phyloP scores from a whole-genome alignment of 2,329 filamentous ascomycete genomes.

The Paraphaeosphaeria sporulosa region DNA sequence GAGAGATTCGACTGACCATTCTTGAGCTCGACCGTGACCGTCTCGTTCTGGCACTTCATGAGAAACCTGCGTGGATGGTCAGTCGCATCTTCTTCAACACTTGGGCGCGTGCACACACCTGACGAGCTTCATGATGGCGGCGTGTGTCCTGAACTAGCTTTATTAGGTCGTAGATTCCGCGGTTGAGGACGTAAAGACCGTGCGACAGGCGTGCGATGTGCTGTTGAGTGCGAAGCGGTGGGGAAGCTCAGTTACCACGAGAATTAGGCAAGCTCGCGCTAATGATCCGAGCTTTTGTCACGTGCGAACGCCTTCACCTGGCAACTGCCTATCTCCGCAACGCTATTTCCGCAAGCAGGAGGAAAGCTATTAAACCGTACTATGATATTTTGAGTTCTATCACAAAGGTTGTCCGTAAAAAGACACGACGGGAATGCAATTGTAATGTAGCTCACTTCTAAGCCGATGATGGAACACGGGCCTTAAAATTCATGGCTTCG shows the following conservation, averaged over 20 bases:
- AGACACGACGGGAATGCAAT: no score
- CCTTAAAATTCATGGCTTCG: no score
- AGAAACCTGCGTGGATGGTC: constrained; percentile 72
- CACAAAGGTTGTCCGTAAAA: no score
- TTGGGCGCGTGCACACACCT: constrained; percentile 29
- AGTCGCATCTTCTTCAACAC: constrained; percentile 27
- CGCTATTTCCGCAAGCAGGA: no score
- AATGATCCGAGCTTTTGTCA: constrained; percentile 17
- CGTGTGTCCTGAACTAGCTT: background rate
- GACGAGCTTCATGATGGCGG: constrained; percentile 46
- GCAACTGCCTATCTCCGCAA: no score
- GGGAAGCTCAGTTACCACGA: constrained; percentile 19
- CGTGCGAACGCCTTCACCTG: constrained; percentile 12
- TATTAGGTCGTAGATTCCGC: background rate
- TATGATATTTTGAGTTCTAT: no score
- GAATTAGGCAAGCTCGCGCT: constrained; percentile 20
- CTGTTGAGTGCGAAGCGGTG: constrained; percentile 15
- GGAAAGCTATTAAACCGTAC: no score
- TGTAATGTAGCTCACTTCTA: background rate
- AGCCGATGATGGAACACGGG: background rate
- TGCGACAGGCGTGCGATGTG: constrained; percentile 11
- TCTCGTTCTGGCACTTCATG: constrained; percentile 99
- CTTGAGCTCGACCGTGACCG: constrained; percentile 97
- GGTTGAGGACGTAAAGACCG: constrained; percentile 1
- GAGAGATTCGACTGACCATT: constrained; percentile 71